Base-by-base conservation (phyloP, 148 eudicot genomes). In the Selenicereus undatus region DNA sequence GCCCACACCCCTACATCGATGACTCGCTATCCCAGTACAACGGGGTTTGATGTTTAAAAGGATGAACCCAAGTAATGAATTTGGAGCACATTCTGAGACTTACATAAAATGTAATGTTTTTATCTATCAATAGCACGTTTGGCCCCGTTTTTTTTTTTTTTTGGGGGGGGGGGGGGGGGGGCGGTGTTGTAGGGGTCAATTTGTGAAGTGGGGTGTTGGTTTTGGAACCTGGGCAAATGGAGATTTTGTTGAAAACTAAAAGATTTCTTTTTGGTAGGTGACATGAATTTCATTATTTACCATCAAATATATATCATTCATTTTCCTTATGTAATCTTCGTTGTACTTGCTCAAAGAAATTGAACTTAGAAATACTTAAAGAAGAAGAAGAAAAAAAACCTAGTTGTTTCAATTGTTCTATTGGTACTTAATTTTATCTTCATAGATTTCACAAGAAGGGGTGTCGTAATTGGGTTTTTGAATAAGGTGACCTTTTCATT, bases 1-100 rank as follows among this genome's bases (percentile, higher is more conserved):
- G 26, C 3, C 62, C 71, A 54, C 89, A 90, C 81, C 92, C 90
- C 2, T 90, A 90, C 54, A 82, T 75, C 64, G 88, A 90, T 52
- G 88, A 89, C 72, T 84, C 91, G 58, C 81, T 90, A 32, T 82
- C 82, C 62, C 72, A 83, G 11, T 85, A 88, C 21, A 90, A 82
- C 88, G 71, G 82, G 68, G 8, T 75, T 75, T 71, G 78, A 83
- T 18, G 52, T 84, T 78, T 78, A 83, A 71, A 87, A 78, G 76
- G 22, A 73, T 39, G 83, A 78, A 24, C 81, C 89, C 29, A 62
- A 82, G 42, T 88, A 79, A 83, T 26, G 17, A 20, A 56, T 66
- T 42, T 78, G 80, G 77, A 78, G 81, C 75, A 43, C 27, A 30
- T 27, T 75, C 21, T 54, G 77, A 10, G 17, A 51, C 39, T 27